Base-by-base conservation (phyloP, 129 eudicot genomes). In the Kitagawia praeruptora region DNA sequence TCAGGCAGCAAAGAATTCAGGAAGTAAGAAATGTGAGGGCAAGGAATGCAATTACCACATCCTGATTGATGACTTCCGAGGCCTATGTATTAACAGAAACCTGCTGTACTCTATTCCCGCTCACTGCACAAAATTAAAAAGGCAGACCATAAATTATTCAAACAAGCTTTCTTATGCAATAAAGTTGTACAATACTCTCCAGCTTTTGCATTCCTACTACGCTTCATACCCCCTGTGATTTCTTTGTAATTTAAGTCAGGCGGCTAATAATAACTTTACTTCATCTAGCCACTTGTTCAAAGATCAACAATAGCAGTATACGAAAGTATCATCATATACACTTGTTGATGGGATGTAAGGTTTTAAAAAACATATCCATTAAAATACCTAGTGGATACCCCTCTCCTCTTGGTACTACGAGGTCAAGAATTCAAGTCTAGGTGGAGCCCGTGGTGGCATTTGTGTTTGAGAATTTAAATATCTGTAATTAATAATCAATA, bases 71-170 rank as follows among this genome's bases (percentile, higher is more conserved):
- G 39, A 80, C 77, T 80, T 86, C 84, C 3, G 82, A 83, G 69
- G n/a, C 75, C 27, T 77, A 77, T 7, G 69, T 49, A 21, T 72
- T 79, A 74, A 78, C 27, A 15, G 82, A 54, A 63, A 34, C 75
- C 78, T 77, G 37, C 28, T 48, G n/a, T 70, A 77, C 80, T 81
- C 82, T 86, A 58, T 70, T 80, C 41, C 53, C 77, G 19, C n/a
- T 82, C 69, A 15, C 89, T 86, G 86, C 82, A 83, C n/a, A 56
- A 80, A 27, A 74, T 64, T 25, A 64, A 13, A 63, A n/a, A 74
- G 49, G 41, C 8, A 74, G 53, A 12, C 38, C 77, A 73, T 44
- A 23, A n/a, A 27, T 46, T 45, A 74, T 27, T 74, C 41, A 10
- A 23, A 74, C 2, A n/a, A 74, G 58, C 67, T 46, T 74, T 74